phyloP scores from a whole-genome alignment of 441 rosid species.

The Mallotus repandus region DNA sequence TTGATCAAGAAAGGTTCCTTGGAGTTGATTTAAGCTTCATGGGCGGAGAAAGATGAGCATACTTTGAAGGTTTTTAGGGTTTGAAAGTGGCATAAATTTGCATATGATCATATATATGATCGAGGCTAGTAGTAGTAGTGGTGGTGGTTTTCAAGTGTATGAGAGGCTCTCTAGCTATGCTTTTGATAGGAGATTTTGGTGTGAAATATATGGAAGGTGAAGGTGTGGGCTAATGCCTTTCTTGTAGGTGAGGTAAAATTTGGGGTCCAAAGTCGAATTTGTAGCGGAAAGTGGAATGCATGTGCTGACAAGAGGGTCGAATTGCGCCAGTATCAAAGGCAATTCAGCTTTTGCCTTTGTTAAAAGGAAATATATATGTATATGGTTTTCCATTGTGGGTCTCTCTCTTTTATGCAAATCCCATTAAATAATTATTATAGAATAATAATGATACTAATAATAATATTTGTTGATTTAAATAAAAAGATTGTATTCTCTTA shows the following conservation, averaged over 20 bases:
- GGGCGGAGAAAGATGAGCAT: neutral
- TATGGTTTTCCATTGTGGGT: conserved; percentile 52
- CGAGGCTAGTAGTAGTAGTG: no score
- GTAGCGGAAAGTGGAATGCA: conserved; percentile 93
- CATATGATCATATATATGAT: no score
- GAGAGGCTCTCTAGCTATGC: no score
- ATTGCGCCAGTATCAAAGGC: conserved; percentile 61
- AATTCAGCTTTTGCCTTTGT: conserved; percentile 54
- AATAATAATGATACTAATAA: no score
- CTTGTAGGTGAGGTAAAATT: conserved; percentile 50
- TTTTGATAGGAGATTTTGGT: conserved; percentile 12
- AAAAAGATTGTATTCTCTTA: no score
- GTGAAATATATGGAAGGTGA: conserved; percentile 21
- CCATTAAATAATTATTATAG: neutral
- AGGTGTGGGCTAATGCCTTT: conserved; percentile 42
- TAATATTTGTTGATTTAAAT: no score
- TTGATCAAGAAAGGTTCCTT: neutral
- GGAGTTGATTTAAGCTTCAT: neutral
- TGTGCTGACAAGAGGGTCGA: conserved; percentile 78
- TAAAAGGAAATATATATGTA: conserved; percentile 26
- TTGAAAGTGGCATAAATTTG: no score
- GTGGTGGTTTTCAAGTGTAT: no score
- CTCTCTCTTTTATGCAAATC: conserved; percentile 50
- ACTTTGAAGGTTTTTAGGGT: no score
- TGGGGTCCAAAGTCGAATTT: conserved; percentile 77